Base-by-base conservation (phyloP, 768 basidiomycete species). In the Boletus vinaceobasis region DNA sequence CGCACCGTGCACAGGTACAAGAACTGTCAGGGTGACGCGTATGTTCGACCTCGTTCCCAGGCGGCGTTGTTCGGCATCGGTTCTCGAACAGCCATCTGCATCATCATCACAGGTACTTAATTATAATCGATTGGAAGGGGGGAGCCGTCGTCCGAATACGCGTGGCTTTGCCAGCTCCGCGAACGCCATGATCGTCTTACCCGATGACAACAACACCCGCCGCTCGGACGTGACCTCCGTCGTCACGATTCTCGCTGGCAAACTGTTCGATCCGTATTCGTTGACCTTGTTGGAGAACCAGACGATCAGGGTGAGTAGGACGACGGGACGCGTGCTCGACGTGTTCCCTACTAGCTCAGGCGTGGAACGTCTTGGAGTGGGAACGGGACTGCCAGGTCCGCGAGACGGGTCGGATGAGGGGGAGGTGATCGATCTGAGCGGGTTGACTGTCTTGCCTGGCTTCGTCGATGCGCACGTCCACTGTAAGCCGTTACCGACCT, bases 401-500 rank as follows among this genome's bases (percentile, higher is more conserved):
- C 23, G 2, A 7, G 29, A 29, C 7, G 6, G 4, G 29, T 6
- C 29, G 29, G 29, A 29, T 6, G 33, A 39, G 61, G 65, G 32
- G 65, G 74, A 23, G 44, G 67, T 73, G 47, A 69, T 82, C 43
- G 80, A 83, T 65, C 66, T 82, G 35, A 65, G 77, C 32, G 64
- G 71, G 23, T 59, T 74, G 60, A 81, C 79, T 4, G 69, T 86
- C 4, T 67, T 84, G 5, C 83, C 84, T 11, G 83, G 84, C 1
- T 79, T 83, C 50, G 79, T 83, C 14, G 82, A 84, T 56, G 69
- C 72, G 0, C 82, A 84, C 61, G 83, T 84, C 27, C 83, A 81
- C 60, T 62, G 82, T 80, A 59, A 64, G 44, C 7, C 29, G 23
- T 23, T 23, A 23, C 23, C 23, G 23, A 23, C 23, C 23, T 23